Evolutionary conservation across 208 protist genomes (phyloP).

Genomic region (Trypanosoma melophagium): DNA sequence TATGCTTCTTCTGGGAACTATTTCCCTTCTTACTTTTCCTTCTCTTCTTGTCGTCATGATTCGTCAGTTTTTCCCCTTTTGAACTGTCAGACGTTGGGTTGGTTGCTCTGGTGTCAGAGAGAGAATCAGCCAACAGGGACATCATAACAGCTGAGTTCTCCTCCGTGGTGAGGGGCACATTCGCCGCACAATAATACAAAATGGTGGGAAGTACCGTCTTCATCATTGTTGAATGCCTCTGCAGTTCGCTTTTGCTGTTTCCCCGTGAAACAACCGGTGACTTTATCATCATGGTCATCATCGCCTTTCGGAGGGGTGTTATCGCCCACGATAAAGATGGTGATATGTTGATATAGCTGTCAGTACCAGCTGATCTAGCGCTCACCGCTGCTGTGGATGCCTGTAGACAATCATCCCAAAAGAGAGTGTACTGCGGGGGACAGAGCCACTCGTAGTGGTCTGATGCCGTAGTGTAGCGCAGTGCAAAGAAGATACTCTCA

Average conservation of each 20-base stretch:
- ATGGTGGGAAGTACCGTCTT: slow-evolving; percentile 14
- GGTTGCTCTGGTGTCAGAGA: too few relatives aligned
- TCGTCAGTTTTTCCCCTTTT: neutral
- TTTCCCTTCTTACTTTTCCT: neutral
- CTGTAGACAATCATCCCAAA: neutral
- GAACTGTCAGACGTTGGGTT: too few relatives aligned
- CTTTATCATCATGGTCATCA: neutral
- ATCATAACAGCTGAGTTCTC: slow-evolving; percentile 12
- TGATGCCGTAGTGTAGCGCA: slow-evolving; percentile 8
- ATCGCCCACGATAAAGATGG: slow-evolving; percentile 15
- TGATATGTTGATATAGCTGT: too few relatives aligned
- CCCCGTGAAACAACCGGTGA: neutral
- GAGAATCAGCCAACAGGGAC: too few relatives aligned
- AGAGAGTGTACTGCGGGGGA: slow-evolving; percentile 2
- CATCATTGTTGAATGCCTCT: neutral
- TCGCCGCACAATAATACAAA: slow-evolving; percentile 20
- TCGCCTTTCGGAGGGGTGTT: neutral
- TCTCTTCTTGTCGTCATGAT: neutral
- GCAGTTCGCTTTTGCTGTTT: neutral
- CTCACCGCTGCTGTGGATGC: too few relatives aligned
- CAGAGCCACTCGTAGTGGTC: slow-evolving; percentile 24
- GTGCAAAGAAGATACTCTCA: slow-evolving; percentile 29
- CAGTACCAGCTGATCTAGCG: neutral
- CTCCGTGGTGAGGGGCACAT: neutral
- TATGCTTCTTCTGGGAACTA: neutral